phyloP scores from a whole-genome alignment of 495 filamentous ascomycete genomes.

The Entonaema liquescens region DNA sequence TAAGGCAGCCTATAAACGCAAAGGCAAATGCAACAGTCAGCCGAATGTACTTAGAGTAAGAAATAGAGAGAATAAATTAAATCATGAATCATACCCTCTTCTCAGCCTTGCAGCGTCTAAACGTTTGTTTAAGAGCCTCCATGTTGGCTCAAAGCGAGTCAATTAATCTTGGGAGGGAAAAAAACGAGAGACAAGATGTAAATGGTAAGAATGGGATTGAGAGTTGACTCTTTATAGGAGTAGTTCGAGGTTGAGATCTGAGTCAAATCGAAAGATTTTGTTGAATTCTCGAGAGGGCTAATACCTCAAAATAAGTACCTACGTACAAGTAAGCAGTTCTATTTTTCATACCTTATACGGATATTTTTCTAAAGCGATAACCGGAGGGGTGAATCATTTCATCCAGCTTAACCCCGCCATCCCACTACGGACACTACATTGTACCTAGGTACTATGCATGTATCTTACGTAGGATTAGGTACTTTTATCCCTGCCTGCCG shows the following conservation, averaged over 20 bases:
- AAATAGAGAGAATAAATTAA: conserved; percentile 39
- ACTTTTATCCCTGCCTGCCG: neutral
- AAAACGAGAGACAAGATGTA: conserved; percentile 2
- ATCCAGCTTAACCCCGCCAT: conserved; percentile 26
- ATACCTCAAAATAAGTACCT: neutral
- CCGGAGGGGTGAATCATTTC: conserved; percentile 22
- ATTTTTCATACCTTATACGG: neutral
- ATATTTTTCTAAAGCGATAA: conserved; percentile 26
- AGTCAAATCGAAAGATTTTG: conserved; percentile 2
- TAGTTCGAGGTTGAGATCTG: neutral
- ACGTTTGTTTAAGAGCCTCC: conserved; percentile 87
- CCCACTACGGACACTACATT: too few species aligned
- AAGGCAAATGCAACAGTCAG: conserved; percentile 17
- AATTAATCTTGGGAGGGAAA: conserved; percentile 7
- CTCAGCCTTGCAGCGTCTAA: conserved; percentile 85
- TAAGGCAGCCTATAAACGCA: conserved; percentile 74
- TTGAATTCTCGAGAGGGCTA: neutral
- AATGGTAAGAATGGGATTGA: neutral
- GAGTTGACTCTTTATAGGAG: conserved; percentile 16
- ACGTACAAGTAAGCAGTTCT: too few species aligned
- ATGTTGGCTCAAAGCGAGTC: conserved; percentile 44
- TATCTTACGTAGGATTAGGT: neutral
- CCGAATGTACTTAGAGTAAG: conserved; percentile 1
- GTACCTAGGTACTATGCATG: too few species aligned
- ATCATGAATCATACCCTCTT: conserved; percentile 64